Base-by-base conservation (phyloP, 768 basidiomycete species). In the Boletellus ananiceps region DNA sequence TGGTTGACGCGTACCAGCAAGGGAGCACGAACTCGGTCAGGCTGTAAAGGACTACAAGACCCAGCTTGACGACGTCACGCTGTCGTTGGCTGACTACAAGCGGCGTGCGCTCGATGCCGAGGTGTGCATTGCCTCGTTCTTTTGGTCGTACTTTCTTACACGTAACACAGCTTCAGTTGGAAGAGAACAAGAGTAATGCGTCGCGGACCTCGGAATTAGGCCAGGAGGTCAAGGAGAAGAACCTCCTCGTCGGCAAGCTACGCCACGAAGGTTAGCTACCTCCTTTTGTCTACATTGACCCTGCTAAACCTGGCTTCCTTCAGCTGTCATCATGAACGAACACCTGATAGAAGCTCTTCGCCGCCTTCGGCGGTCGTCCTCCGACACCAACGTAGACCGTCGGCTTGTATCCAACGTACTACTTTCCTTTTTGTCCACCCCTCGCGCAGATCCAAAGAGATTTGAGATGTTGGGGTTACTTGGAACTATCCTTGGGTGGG, bases 301-400 rank as follows among this genome's bases (percentile, higher is more conserved):
- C 48, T 57, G 31, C 21, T n/a, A 9, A 51, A 31, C 5, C 15
- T 18, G n/a, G 8, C 31, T 8, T 34, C 18, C 4, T 18, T 12
- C 56, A 95, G 95, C 88, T 44, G 93, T 99, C 13, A 95, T 97
- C 51, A 84, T 94, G 64, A 98, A 98, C 57, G 96, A 98, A 63
- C 96, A 99, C 61, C 76, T 99, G 11, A 96, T 93, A 60, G 95
- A 98, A 68, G 96, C 96, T 3, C 80, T 99, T n/a, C 89, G 95
- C 12, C 85, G 96, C 19, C 77, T 99, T 43, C 83, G 92, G 40
- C 86, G 85, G 56, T 89, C 84, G 51, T 84, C 90, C 0, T 80
- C 88, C 7, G 81, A 81, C 40, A 90, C 82, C 40, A 97, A 91
- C 57, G 95, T 99, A 23, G 95, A 99, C 66, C 74, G 90, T 44